These are phyloP conservation scores for Glutinoglossum americanum DNA, from an alignment of 495 filamentous ascomycete species.

Conservation along the genomic window DNA sequence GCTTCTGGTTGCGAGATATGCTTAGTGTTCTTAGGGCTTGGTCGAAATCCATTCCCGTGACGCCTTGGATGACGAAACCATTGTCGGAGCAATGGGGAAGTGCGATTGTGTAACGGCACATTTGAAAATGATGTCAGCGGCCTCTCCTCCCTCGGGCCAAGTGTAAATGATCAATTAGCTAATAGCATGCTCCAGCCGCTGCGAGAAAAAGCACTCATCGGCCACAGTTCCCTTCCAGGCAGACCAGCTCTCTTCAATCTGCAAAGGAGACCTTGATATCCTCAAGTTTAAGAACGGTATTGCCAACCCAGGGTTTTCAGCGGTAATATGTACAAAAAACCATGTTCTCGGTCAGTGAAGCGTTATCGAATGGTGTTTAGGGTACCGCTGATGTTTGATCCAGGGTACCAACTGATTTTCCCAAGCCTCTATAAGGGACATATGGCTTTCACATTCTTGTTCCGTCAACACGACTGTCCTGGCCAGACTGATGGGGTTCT, in stretches of 20 bases:
- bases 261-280: background rate
- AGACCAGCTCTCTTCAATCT: background rate
- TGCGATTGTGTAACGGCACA: no score
- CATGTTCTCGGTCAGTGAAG: background rate
- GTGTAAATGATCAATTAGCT: background rate
- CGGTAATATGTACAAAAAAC: no score
- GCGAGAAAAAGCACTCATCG: background rate
- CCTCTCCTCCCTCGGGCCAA: no score
- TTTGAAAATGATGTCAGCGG: no score
- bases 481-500: background rate
- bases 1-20: no score
- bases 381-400: background rate
- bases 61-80: no score
- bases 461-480: background rate
- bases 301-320: background rate
- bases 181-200: background rate
- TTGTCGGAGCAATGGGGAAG: no score
- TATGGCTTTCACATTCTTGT: background rate
- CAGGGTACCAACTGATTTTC: background rate
- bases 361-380: background rate
- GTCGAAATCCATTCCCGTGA: no score
- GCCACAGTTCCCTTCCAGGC: background rate
- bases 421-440: background rate
- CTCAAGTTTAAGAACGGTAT: background rate
- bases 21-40: no score